Evolutionary conservation across 352 stramenopile species (phyloP), one percentile per base, ranked within the genome.

Genomic region (Phytophthora rubi): DNA sequence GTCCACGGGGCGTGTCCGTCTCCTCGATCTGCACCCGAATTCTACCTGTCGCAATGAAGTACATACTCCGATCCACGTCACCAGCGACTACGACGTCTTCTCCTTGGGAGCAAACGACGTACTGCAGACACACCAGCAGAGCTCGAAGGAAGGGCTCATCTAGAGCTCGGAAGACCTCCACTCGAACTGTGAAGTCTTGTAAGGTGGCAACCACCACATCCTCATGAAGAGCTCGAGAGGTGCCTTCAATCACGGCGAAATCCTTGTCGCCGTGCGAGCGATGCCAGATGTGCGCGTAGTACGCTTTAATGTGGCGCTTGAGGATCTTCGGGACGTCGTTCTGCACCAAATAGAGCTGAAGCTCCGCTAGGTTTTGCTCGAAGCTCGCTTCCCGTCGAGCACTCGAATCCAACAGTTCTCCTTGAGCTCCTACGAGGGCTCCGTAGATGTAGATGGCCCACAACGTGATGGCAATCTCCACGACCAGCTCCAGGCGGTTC

Each of bases 1-100:
- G 75, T n/a, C 85, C 79, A 16, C 85, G 85, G 0, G 74, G 79
- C 13, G 60, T 51, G 26, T 90, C 82, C 12, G 47, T 76, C 9
- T 73, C 77, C 28, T 73, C 70, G 12, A 82, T 67, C 52, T 84
- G 86, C 21, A 90, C 76, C 45, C 89, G 70, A 3, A 92, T 54
- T 7, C 80, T 79, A 0, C 84, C 84, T 1, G 73, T 53, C 2
- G 77, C 42, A 48, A 48, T 48, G 42, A 48, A 48, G 6, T 48
- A 71, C 84, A 92, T 91, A 47, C 67, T 81, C 12, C 80, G 77
- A 44, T 90, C 82, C 42, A 91, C 83, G 63, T 92, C 84, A 8
- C 84, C 83, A 10, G 61, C 59, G 35, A 84, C 82, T 55, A 90
- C 78, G 28, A 90, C 74, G 33, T 88, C 78, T 53, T 90, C 82